phyloP scores from a whole-genome alignment of 2,329 filamentous ascomycete species.

The Curvularia hawaiiensis region DNA sequence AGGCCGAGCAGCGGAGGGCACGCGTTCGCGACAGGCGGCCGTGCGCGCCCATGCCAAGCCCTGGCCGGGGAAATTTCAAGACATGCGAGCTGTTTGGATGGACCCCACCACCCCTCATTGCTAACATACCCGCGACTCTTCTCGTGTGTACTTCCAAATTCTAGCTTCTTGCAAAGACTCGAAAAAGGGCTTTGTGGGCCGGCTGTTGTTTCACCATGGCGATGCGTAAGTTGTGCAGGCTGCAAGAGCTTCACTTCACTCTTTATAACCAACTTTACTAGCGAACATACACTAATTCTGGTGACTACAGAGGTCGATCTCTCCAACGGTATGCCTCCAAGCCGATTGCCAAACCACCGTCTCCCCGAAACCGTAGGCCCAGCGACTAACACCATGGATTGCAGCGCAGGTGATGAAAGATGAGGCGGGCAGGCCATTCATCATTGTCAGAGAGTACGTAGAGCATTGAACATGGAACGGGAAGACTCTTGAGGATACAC shows the following conservation, averaged over 20 bases:
- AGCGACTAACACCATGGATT: slow-evolving; percentile 32
- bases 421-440: slow-evolving; percentile 96
- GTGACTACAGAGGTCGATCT: slow-evolving; percentile 73
- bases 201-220: slow-evolving; percentile 36
- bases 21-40: slow-evolving; percentile 22
- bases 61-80: slow-evolving; percentile 35
- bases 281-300: slow-evolving; percentile 28
- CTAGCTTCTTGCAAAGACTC: slow-evolving; percentile 1
- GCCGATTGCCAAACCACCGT: slow-evolving; percentile 5
- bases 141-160: slow-evolving; percentile 10
- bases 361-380: slow-evolving; percentile 10
- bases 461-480: background rate
- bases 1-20: slow-evolving; percentile 3
- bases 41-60: slow-evolving; percentile 24
- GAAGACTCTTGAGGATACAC: background rate
- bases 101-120: slow-evolving; percentile 38
- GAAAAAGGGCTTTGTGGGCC: slow-evolving; percentile 14
- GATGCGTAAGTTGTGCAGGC: slow-evolving; percentile 46
- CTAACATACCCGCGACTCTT: slow-evolving; percentile 15
- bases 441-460: slow-evolving; percentile 94
- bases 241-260: slow-evolving; percentile 18
- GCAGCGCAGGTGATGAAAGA: slow-evolving; percentile 85
- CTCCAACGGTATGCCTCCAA: slow-evolving; percentile 70
- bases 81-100: slow-evolving; percentile 24
- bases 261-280: slow-evolving; percentile 4